These are phyloP conservation scores for Boletus hoseneyae DNA, from an alignment of 1,284 basidiomycete species.

Conservation along the genomic window DNA sequence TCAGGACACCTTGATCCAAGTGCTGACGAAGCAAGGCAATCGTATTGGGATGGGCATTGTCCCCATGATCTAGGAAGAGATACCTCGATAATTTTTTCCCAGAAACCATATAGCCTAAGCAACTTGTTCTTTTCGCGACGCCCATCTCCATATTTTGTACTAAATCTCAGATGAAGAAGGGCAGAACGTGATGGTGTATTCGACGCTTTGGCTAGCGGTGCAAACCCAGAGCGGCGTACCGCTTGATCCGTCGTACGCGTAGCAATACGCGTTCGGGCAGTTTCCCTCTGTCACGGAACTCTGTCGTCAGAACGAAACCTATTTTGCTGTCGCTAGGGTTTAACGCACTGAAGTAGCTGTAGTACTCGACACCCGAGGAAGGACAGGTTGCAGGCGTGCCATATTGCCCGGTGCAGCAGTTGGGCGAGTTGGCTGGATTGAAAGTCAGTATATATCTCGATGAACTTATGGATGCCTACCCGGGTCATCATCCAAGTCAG, in stretches of 20 bases:
- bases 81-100: too few relatives aligned
- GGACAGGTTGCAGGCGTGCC: conserved; percentile 42
- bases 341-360: conserved; percentile 44
- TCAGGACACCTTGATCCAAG: too few relatives aligned
- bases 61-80: too few relatives aligned
- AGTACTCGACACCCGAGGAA: conserved; percentile 41
- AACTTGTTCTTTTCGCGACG: too few relatives aligned
- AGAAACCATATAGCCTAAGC: neutral
- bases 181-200: conserved; percentile 44
- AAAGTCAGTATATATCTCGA: conserved; percentile 1
- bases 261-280: conserved; percentile 44
- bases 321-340: neutral
- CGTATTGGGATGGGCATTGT: too few relatives aligned
- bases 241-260: conserved; percentile 44
- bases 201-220: conserved; percentile 17
- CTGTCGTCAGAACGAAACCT: conserved; percentile 1
- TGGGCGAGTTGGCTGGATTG: conserved; percentile 36
- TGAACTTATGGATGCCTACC: conserved; percentile 22
- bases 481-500: conserved; percentile 40
- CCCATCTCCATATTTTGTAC: too few relatives aligned
- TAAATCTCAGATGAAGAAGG: conserved; percentile 30
- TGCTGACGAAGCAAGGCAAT: too few relatives aligned
- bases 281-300: conserved; percentile 28
- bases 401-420: conserved; percentile 38
- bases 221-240: conserved; percentile 43